Evolutionary conservation across 108 stramenopile species (phyloP).

Genomic region (Nitzschia inconspicua): DNA sequence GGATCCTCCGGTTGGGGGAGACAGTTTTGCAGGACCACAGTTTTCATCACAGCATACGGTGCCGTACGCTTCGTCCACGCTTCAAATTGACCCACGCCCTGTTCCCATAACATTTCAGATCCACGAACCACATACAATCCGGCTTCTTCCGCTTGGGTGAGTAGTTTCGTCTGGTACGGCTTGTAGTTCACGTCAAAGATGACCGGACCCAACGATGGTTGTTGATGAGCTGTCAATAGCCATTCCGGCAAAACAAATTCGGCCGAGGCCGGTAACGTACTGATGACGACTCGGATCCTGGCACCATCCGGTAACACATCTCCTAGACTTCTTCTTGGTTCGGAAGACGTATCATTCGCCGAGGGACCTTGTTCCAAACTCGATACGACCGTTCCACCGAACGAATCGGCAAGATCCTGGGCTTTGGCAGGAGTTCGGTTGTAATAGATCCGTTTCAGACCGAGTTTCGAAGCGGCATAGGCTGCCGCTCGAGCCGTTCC

Average conservation of each 20-base stretch:
- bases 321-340: slow-evolving; percentile 30
- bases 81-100: slow-evolving; percentile 96
- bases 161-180: slow-evolving; percentile 85
- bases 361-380: slow-evolving; percentile 46
- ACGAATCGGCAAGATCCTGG: slow-evolving; percentile 77
- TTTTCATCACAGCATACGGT: slow-evolving; percentile 86
- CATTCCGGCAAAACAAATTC: slow-evolving; percentile 86
- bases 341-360: slow-evolving; percentile 9
- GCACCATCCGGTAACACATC: slow-evolving; percentile 22
- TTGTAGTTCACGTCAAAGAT: slow-evolving; percentile 96
- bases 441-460: slow-evolving; percentile 84
- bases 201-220: too few relatives aligned
- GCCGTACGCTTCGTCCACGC: slow-evolving; percentile 90
- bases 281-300: slow-evolving; percentile 75
- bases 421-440: slow-evolving; percentile 94
- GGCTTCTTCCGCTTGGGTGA: slow-evolving; percentile 78
- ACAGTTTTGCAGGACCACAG: slow-evolving; percentile 82
- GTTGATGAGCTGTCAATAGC: slow-evolving; percentile 46
- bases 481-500: slow-evolving; percentile 97
- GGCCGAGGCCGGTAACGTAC: slow-evolving; percentile 90
- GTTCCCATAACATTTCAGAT: slow-evolving; percentile 97
- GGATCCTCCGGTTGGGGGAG: slow-evolving; percentile 37
- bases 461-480: slow-evolving; percentile 78
- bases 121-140: slow-evolving; percentile 89
- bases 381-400: slow-evolving; percentile 80